A percentile compares a stretch with the other conserved stretches of the same genome.
Evolutionary conservation across 331 rosid genomes (phyloP).

Genomic region (Quercus phellos): DNA sequence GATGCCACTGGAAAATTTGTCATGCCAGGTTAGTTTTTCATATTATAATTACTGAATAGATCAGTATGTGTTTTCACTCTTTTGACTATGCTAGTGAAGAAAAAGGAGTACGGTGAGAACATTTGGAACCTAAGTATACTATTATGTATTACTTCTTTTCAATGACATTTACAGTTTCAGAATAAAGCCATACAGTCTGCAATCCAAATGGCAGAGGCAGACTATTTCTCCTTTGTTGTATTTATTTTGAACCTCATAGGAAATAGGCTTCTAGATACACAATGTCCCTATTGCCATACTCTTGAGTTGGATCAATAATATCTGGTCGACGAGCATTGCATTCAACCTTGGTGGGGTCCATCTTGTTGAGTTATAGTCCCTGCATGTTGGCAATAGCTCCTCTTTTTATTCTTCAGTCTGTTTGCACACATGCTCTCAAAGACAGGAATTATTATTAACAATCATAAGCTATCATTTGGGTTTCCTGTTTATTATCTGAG

Average conservation of each 20-base stretch:
- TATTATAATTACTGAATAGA: background rate
- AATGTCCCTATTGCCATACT: background rate
- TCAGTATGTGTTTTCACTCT: background rate
- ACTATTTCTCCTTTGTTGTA: background rate
- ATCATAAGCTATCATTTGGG: background rate
- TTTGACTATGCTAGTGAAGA: no score
- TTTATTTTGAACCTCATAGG: conserved; percentile 7
- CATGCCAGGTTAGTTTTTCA: conserved; percentile 68
- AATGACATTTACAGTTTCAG: background rate
- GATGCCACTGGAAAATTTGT: conserved; percentile 88
- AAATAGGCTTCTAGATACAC: conserved; percentile 10
- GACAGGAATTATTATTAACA: background rate
- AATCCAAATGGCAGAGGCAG: background rate
- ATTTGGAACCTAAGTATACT: background rate
- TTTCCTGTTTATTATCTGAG: background rate
- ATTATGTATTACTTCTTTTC: background rate
- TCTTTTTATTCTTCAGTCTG: background rate
- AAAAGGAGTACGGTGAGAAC: background rate
- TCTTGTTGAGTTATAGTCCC: background rate
- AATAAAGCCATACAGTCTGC: background rate
- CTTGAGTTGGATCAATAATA: background rate
- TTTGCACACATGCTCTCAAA: background rate
- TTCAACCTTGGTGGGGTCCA: background rate
- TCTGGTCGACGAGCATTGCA: background rate
- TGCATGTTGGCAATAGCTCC: background rate